Evolutionary conservation across 2,329 filamentous ascomycete species (phyloP), one percentile per base, ranked within the genome.

Genomic region (Acephala macrosclerotiorum): DNA sequence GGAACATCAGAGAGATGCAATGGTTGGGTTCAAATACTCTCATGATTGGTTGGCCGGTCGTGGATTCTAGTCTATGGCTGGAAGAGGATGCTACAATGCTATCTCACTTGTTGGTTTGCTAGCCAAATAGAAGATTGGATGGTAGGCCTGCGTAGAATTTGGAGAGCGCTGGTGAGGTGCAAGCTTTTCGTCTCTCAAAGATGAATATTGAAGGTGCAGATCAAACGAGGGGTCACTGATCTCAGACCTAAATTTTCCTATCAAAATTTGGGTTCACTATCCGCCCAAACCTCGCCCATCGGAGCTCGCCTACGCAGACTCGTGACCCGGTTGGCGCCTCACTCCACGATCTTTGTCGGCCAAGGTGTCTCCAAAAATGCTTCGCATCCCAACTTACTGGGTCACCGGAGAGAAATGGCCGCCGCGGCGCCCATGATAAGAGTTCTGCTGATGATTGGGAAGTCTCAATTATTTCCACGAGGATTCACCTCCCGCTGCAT

Each of bases 1-100:
- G 67, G 25, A 65, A 25, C 63, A 66, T 61, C 64, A 68, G 12
- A 67, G 63, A 29, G 57, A 35, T 25, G 65, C 66, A 9, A 36
- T 61, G 55, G 29, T 42, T 4, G 65, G 66, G 1, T 70, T 68
- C 55, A 58, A 62, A 8, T n/a, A 58, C 11, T 58, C 63, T 18
- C 63, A 67, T 57, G 33, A 62, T 20, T 68, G 65, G 66, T 45
- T 70, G 49, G 57, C 58, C 33, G 47, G 25, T 18, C 56, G 60
- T 42, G 68, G 66, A 47, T 70, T 62, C 25, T 70, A 58, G 42
- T 40, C 36, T 12, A 3, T 12, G 36, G 11, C 12, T 40, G 12
- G 36, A 40, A n/a, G n/a, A n/a, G n/a, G n/a, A n/a, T n/a, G n/a
- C n/a, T n/a, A n/a, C n/a, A n/a, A n/a, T n/a, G n/a, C n/a, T n/a